Base-by-base conservation (phyloP, 2,329 filamentous ascomycete genomes). In the Periconia digitata region DNA sequence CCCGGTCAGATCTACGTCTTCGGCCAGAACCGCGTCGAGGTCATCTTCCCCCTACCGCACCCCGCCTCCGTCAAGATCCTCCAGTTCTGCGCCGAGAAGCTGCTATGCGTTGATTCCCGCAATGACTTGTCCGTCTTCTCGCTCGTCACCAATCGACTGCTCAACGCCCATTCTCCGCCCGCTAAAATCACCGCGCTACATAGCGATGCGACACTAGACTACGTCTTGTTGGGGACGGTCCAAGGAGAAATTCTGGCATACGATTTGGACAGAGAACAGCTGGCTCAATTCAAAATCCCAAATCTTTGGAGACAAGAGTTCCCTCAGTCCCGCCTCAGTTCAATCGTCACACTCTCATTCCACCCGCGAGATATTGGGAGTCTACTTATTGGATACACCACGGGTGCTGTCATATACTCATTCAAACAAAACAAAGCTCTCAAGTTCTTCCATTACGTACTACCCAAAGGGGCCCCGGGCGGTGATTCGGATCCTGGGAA, bases 311-410 rank as follows among this genome's bases (percentile, higher is more conserved):
- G 79, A 43, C 83, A 89, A 55, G 79, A 80, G 51, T 87, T 90
- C 56, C 84, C 89, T 0, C 82, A 81, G 46, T 82, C 85, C 8
- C 80, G 85, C 41, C 73, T 85, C 10, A 76, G 81, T 12, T 79
- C 83, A 1, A 78, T 97, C 27, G 81, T 96, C 16, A 87, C 86
- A 15, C 76, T 99, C 64, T 84, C 90, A 50, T 79, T 97, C 59
- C 94, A 97, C 64, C 92, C 94, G 2, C 82, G 91, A 60, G 94
- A 99, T 67, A 89, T 97, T 56, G 94, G 94, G 4, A 91, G 90
- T 63, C 78, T 99, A 21, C 74, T 99, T 48, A 88, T 99, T 49
- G 92, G 87, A n/a, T 99, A 97, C 69, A 84, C 84, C 0, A 84
- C 92, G 57, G 94, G 94, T 13, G 91, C 89, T 6, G 90, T 90